Evolutionary conservation across 164 flowering plant species (phyloP), one percentile per base, ranked within the genome.

Genomic region (Piper betle): DNA sequence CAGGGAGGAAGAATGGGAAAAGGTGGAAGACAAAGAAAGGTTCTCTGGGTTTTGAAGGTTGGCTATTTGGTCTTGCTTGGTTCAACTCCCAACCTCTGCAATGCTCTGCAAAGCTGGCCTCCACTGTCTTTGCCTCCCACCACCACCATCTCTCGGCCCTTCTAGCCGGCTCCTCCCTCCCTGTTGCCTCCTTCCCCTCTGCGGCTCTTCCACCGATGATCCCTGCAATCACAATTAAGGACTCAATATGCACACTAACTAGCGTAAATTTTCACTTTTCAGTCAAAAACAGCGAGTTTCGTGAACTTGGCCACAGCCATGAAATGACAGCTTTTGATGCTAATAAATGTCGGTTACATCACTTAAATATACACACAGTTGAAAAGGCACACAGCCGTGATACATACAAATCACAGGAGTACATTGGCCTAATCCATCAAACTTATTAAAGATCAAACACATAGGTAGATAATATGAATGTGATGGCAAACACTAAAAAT

Each of bases 31-130:
- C 20, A 53, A 2, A 5, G 13, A 7, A 17, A 25, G 20, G n/a
- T 53, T 4, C 13, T 19, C 18, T 13, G n/a, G 13, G 13, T 52
- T 11, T 17, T 17, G 18, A 19, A 52, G 20, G 53, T n/a, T n/a
- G n/a, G n/a, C n/a, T n/a, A n/a, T n/a, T n/a, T n/a, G n/a, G n/a
- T n/a, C 10, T 10, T 4, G 58, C 12, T 10, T 3, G 55, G 39
- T 39, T 62, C 58, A 66, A 55, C 53, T 66, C 53, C 81, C 80
- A 62, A 75, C 6, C 63, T 82, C 89, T 61, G 82, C 72, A 64
- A 85, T 85, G 77, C 84, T 85, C 58, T 81, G 84, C 57, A 85
- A 79, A 62, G 84, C 82, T 72, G 91, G 91, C 64, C 67, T 81
- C 91, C 91, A 85, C 59, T 78, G 87, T 55, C 82, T 79, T 1